Evolutionary conservation across 768 basidiomycete genomes (phyloP), one percentile per base, ranked within the genome.

Genomic region (Crepidotus variabilis): DNA sequence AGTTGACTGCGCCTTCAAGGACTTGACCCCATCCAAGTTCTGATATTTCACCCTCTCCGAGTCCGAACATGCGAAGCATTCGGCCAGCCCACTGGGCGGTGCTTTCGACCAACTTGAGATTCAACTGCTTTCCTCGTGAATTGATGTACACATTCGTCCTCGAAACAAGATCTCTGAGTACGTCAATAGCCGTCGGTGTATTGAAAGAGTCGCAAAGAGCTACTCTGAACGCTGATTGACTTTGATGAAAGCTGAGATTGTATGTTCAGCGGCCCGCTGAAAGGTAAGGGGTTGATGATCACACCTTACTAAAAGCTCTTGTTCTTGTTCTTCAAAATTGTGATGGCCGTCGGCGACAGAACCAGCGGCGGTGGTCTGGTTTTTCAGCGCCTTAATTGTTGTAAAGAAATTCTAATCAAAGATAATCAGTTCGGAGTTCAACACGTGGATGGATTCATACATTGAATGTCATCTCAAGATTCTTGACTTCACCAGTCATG

Each of bases 131-230:
- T 34, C 80, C 80, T 36, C 81, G 83, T 32, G 80, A 65, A 54
- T 84, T 90, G 63, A 98, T 85, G 74, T 98, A 99, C 32, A 93
- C 78, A 70, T 98, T 98, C 6, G 90, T 85, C 47, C 83, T 80
- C 2, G 90, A 90, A 47, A 98, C 85, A 35, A 98, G 76, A 57
- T 94, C 88, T 11, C 89, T 80, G 16, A 98, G 72, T 55, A 85
- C 74, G 62, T 82, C 80, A 21, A 98, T 71, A 0, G 94, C 95
- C 16, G 75, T 79, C 2, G 94, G 93, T 0, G 97, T 98, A 69
- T 98, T 95, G 80, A 98, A 97, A 0, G 95, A 98, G 70, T 99
- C 96, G 72, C 90, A 95, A 48, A 99, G 85, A 0, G 94, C 91
- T 11, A 74, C 78, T 52, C 92, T 86, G 80, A 99, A 96, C 7